Conservation (phyloP, 805 yeast genomes). For the Dipodascopsis tothii region DNA sequence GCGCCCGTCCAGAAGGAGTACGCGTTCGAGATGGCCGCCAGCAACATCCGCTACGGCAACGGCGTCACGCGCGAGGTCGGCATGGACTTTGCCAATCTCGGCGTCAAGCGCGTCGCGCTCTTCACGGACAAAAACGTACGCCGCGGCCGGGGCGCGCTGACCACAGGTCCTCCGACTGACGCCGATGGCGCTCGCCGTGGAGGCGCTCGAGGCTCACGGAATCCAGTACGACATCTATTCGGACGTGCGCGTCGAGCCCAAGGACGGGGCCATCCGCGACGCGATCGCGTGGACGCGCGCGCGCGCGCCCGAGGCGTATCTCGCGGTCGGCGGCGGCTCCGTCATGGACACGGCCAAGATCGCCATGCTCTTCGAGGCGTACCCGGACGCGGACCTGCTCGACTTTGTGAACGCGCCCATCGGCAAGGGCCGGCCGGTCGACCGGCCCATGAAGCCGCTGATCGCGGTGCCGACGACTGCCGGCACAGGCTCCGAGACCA, state of each 20-base stretch:
- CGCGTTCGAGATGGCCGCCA: conserved; percentile 37
- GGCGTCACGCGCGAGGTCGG: conserved; percentile 36
- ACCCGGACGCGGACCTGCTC: conserved; percentile 36
- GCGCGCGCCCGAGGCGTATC: conserved; percentile 34
- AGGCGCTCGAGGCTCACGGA: conserved; percentile 32
- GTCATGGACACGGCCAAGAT: conserved; percentile 43
- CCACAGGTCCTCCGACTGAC: conserved; percentile 24
- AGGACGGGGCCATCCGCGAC: conserved; percentile 28
- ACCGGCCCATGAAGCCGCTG: conserved; percentile 33
- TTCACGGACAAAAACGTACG: conserved; percentile 32
- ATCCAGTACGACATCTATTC: conserved; percentile 32
- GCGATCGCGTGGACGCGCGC: conserved; percentile 35
- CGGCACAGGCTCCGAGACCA: conserved; percentile 43
- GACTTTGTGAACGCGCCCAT: conserved; percentile 40
- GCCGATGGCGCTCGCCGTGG: conserved; percentile 31
- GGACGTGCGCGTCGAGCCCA: conserved; percentile 36
- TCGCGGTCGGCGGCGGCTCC: conserved; percentile 43
- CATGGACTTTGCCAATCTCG: conserved; percentile 32
- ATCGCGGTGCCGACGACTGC: conserved; percentile 43
- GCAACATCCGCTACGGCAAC: conserved; percentile 35
- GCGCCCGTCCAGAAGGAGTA: conserved; percentile 28
- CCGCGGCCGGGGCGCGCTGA: not conserved
- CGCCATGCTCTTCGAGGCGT: conserved; percentile 37
- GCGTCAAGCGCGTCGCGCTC: conserved; percentile 32
- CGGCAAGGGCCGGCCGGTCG: conserved; percentile 35